Evolutionary conservation across 768 basidiomycete species (phyloP).

Genomic region (Lactarius psammicola): DNA sequence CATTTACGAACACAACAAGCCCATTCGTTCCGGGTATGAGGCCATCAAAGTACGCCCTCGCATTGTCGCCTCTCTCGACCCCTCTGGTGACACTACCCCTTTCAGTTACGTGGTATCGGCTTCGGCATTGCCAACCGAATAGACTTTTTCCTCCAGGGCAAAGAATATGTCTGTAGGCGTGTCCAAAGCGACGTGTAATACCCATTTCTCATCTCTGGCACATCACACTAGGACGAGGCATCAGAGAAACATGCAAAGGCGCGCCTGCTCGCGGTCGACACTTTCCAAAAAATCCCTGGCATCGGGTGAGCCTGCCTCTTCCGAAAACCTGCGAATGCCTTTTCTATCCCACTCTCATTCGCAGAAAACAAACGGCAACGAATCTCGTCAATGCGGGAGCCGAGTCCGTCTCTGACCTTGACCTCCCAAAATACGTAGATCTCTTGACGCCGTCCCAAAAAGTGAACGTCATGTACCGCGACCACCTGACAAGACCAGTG

Average conservation of each 20-base stretch:
- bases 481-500: slow-evolving; percentile 40
- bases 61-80: background rate
- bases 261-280: slow-evolving; percentile 33
- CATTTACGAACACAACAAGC: slow-evolving; percentile 15
- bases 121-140: slow-evolving; percentile 28
- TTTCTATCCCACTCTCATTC: slow-evolving; percentile 3
- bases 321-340: background rate
- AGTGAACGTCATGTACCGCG: slow-evolving; percentile 42
- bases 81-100: background rate
- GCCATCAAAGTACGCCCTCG: slow-evolving; percentile 23
- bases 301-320: slow-evolving; percentile 45
- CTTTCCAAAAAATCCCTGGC: slow-evolving; percentile 42
- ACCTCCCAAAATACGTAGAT: slow-evolving; percentile 36
- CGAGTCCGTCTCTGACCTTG: slow-evolving; percentile 43
- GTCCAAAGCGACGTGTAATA: background rate
- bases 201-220: background rate
- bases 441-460: slow-evolving; percentile 42
- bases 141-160: slow-evolving; percentile 26
- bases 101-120: slow-evolving; percentile 28
- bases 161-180: slow-evolving; percentile 28
- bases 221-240: slow-evolving; percentile 19
- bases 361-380: slow-evolving; percentile 37
- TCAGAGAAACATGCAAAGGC: slow-evolving; percentile 32
- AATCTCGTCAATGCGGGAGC: slow-evolving; percentile 54
- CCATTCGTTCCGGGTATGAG: slow-evolving; percentile 25